phyloP scores from a whole-genome alignment of 176 grass and related monocot genomes.

The Tillandsia fasciculata region DNA sequence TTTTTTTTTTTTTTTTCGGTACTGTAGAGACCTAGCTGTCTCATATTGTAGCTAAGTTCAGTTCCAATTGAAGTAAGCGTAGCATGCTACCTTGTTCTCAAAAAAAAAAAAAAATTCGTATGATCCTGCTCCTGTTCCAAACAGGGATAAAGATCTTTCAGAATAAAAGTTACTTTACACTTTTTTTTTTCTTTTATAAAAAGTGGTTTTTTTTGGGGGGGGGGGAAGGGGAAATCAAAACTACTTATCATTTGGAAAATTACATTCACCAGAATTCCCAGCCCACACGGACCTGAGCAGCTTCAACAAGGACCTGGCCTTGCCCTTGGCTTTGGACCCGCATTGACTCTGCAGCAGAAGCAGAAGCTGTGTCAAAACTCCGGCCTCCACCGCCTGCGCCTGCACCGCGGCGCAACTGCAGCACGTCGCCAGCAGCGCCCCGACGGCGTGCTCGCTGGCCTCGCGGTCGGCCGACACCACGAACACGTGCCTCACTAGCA shows the following conservation, averaged over 20 bases:
- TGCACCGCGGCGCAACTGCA: conserved; percentile 29
- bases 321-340: conserved; percentile 44
- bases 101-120: no score
- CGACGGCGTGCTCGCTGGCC: conserved; percentile 74
- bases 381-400: conserved; percentile 35
- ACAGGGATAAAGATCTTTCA: no score
- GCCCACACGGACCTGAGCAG: conserved; percentile 52
- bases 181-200: no score
- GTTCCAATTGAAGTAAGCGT: no score
- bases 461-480: conserved; percentile 51
- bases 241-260: neutral
- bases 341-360: conserved; percentile 92
- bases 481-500: conserved; percentile 70
- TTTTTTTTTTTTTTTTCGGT: no score
- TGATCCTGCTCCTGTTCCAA: no score
- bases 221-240: no score
- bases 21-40: no score
- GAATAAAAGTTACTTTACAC: no score
- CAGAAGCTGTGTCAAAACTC: conserved; percentile 56
- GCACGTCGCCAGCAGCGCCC: conserved; percentile 49
- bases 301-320: conserved; percentile 66
- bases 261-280: conserved; percentile 7
- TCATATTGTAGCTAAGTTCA: no score
- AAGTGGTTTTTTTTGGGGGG: no score
- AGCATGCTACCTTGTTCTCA: no score